Evolutionary conservation across 176 grass and related monocot genomes (phyloP).

Genomic region (Cenchrus fungigraminus): DNA sequence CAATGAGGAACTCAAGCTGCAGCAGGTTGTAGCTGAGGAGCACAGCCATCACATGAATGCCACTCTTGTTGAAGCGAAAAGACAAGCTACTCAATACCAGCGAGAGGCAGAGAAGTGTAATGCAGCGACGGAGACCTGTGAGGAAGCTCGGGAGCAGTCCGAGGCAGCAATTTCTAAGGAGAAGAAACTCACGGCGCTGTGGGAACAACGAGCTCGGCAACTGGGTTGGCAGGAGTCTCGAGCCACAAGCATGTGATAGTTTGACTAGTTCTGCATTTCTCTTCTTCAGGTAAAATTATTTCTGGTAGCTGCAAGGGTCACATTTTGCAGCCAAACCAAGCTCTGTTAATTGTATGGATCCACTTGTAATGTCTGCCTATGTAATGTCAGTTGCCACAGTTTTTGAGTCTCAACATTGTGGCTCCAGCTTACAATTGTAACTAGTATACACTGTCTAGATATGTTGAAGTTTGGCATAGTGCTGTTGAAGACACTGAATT

Average conservation of each 20-base stretch:
- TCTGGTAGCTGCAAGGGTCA: slow-evolving; percentile 30
- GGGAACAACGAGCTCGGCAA: slow-evolving; percentile 80
- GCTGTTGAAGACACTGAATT: background rate
- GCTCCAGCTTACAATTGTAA: slow-evolving; percentile 38
- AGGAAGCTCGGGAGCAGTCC: slow-evolving; percentile 81
- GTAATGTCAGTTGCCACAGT: slow-evolving; percentile 24
- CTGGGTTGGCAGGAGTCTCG: slow-evolving; percentile 66
- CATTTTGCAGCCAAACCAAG: slow-evolving; percentile 25
- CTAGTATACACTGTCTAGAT: slow-evolving; percentile 19
- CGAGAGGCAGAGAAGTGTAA: slow-evolving; percentile 88
- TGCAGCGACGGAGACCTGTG: slow-evolving; percentile 87
- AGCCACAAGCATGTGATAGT: slow-evolving; percentile 38
- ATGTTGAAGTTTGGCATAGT: slow-evolving; percentile 1
- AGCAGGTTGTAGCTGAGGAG: slow-evolving; percentile 82
- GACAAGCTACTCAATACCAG: slow-evolving; percentile 85
- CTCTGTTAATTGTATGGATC: slow-evolving; percentile 17
- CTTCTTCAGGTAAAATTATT: slow-evolving; percentile 37
- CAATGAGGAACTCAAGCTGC: slow-evolving; percentile 91
- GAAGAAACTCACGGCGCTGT: slow-evolving; percentile 74
- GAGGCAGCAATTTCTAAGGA: slow-evolving; percentile 70
- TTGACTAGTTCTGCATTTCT: background rate
- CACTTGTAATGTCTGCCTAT: slow-evolving; percentile 43
- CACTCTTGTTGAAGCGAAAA: slow-evolving; percentile 80
- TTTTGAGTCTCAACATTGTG: slow-evolving; percentile 19
- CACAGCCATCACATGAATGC: slow-evolving; percentile 83